phyloP scores from a whole-genome alignment of 495 filamentous ascomycete species.

The Cercophora sp. region DNA sequence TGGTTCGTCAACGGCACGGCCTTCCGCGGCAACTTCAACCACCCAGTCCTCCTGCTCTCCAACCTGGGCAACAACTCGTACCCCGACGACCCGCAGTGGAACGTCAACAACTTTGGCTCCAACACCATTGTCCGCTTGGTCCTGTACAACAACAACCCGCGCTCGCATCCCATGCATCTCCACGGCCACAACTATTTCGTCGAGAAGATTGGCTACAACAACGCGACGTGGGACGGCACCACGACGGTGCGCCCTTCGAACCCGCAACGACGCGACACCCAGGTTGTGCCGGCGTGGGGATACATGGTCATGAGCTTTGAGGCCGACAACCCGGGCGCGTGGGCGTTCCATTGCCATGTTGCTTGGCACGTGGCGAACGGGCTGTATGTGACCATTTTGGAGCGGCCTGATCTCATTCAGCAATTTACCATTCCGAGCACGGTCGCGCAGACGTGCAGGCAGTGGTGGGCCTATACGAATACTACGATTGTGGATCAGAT shows the following conservation, averaged over 20 bases:
- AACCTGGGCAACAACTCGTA: constrained; percentile 48
- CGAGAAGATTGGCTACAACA: constrained; percentile 37
- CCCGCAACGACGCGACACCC: constrained; percentile 50
- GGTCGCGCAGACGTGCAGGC: constrained; percentile 41
- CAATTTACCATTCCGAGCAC: constrained; percentile 33
- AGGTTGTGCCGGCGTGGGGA: constrained; percentile 40
- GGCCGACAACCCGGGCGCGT: constrained; percentile 46
- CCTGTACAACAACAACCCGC: constrained; percentile 42
- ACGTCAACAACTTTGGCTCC: constrained; percentile 53
- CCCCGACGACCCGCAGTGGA: constrained; percentile 40
- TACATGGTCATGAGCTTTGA: constrained; percentile 49
- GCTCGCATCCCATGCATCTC: constrained; percentile 44
- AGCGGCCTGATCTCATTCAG: constrained; percentile 35
- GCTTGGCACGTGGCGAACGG: constrained; percentile 54
- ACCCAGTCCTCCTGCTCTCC: constrained; percentile 51
- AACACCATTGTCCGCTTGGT: constrained; percentile 54
- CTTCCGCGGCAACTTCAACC: constrained; percentile 58
- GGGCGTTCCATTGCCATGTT: constrained; percentile 59
- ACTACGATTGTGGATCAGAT: constrained; percentile 49
- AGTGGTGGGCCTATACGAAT: constrained; percentile 47
- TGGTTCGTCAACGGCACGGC: constrained; percentile 44
- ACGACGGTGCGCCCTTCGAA: constrained; percentile 45
- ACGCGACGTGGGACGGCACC: constrained; percentile 37
- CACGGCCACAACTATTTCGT: constrained; percentile 52
- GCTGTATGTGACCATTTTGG: constrained; percentile 47